Conservation (phyloP, 2,329 filamentous ascomycete species). For the Fonsecaea monophora region DNA sequence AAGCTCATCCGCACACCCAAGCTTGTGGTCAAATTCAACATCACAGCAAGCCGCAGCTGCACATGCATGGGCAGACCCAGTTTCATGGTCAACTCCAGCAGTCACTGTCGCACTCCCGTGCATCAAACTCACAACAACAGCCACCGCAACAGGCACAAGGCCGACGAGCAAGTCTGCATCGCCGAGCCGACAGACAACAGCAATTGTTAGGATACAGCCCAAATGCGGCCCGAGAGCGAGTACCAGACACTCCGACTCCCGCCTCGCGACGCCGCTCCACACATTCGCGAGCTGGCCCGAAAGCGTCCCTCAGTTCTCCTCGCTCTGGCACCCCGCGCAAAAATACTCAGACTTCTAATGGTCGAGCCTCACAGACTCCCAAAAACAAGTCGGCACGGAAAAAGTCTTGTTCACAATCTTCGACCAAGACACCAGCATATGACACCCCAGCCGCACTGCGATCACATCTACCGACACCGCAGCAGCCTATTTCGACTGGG, state of each 20-base stretch:
- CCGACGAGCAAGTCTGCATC: not conserved
- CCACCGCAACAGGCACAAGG: not conserved
- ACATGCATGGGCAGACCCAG: not conserved
- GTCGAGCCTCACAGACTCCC: not conserved
- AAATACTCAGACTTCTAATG: not conserved
- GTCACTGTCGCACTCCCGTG: not conserved
- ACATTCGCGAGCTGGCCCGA: not conserved
- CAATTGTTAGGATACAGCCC: constrained; percentile 2
- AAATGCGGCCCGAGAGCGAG: not conserved
- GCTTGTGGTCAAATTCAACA: not conserved
- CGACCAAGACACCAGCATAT: not conserved
- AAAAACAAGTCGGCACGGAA: not conserved
- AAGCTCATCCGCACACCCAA: not conserved
- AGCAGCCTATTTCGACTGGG: constrained; percentile 10
- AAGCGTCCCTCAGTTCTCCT: not conserved
- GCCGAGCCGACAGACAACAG: not conserved
- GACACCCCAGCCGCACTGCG: not conserved
- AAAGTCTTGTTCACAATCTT: not conserved
- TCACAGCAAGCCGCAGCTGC: not conserved
- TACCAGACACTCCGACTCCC: constrained; percentile 8
- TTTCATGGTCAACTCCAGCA: not conserved
- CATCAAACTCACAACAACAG: not conserved
- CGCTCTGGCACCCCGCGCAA: not conserved
- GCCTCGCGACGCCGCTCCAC: constrained; percentile 5
- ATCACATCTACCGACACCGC: constrained; percentile 7